These are phyloP conservation scores for Alternaria atra DNA, from an alignment of 2,329 filamentous ascomycete genomes.

Conservation along the genomic window DNA sequence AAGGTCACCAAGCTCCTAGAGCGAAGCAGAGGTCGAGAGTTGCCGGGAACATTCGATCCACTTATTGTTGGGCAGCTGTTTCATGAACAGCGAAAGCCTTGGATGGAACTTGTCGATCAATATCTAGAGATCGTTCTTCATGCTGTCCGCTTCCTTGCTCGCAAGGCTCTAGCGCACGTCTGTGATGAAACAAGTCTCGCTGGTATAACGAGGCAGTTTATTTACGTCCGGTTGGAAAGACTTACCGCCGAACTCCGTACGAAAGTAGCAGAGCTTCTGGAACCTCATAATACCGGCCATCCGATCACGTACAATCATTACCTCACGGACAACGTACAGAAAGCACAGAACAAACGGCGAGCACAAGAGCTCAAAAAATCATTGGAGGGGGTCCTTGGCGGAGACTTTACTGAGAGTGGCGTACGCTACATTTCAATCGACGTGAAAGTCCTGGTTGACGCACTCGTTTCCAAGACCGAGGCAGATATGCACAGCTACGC, in stretches of 20 bases:
- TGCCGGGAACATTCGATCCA: slow-evolving; percentile 34
- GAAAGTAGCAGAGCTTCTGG: slow-evolving; percentile 25
- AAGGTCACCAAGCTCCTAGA: slow-evolving; percentile 31
- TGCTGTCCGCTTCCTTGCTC: slow-evolving; percentile 7
- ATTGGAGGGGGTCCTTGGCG: slow-evolving; percentile 20
- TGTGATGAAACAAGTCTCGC: slow-evolving; percentile 9
- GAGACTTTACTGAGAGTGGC: slow-evolving; percentile 2
- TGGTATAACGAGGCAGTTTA: slow-evolving; percentile 9
- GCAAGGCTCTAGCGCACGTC: slow-evolving; percentile 11
- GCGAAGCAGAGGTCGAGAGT: slow-evolving; percentile 29
- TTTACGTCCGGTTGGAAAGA: slow-evolving; percentile 9
- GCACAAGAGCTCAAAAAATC: slow-evolving; percentile 20
- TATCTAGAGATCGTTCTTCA: slow-evolving; percentile 10
- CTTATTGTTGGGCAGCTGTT: slow-evolving; percentile 33
- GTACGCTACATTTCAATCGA: slow-evolving; percentile 7
- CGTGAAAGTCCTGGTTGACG: slow-evolving; percentile 20
- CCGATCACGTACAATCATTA: slow-evolving; percentile 52
- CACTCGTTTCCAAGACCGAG: slow-evolving; percentile 24
- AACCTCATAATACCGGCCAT: slow-evolving; percentile 25
- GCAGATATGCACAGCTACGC: slow-evolving; percentile 43
- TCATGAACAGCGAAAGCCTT: slow-evolving; percentile 28
- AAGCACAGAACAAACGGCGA: slow-evolving; percentile 28
- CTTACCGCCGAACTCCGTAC: slow-evolving; percentile 11
- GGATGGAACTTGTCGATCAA: slow-evolving; percentile 15
- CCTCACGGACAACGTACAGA: slow-evolving; percentile 49